These are phyloP conservation scores for Calocybe gambosa DNA, from an alignment of 1,284 basidiomycete genomes.

Conservation along the genomic window DNA sequence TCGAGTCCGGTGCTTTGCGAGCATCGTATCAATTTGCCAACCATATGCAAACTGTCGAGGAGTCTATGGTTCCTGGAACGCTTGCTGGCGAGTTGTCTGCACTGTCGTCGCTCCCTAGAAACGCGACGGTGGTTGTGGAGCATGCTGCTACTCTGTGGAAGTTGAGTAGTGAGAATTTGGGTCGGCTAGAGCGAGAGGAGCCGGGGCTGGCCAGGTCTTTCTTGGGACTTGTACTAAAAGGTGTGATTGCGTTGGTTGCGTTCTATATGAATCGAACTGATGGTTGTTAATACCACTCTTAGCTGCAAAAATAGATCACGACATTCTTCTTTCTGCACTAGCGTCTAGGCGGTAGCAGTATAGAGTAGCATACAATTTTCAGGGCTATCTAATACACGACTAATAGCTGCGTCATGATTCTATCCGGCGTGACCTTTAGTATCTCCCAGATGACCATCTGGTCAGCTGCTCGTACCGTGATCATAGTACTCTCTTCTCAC, in stretches of 20 bases:
- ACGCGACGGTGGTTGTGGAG: conserved; percentile 84
- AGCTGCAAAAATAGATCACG: conserved; percentile 79
- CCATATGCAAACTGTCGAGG: conserved; percentile 61
- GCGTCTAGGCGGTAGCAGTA: conserved; percentile 60
- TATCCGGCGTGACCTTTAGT: too few species aligned
- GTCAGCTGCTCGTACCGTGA: too few species aligned
- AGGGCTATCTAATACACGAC: too few species aligned
- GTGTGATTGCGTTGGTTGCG: conserved; percentile 35
- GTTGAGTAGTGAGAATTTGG: conserved; percentile 53
- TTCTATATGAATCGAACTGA: background rate
- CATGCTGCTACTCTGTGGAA: conserved; percentile 77
- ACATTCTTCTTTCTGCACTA: conserved; percentile 66
- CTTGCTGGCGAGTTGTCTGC: conserved; percentile 86
- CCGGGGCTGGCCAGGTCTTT: conserved; percentile 65
- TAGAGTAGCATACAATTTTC: too few species aligned
- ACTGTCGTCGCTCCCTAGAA: conserved; percentile 69
- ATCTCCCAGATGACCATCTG: too few species aligned
- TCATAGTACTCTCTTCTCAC: too few species aligned
- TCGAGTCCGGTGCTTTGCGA: conserved; percentile 78
- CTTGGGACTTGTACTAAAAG: conserved; percentile 71
- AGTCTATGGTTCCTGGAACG: conserved; percentile 91
- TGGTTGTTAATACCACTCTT: background rate
- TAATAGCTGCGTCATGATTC: too few species aligned
- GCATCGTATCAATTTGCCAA: conserved; percentile 77
- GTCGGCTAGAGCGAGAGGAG: conserved; percentile 56